phyloP scores from a whole-genome alignment of 2,329 filamentous ascomycete species.

The Fusarium mundagurra region DNA sequence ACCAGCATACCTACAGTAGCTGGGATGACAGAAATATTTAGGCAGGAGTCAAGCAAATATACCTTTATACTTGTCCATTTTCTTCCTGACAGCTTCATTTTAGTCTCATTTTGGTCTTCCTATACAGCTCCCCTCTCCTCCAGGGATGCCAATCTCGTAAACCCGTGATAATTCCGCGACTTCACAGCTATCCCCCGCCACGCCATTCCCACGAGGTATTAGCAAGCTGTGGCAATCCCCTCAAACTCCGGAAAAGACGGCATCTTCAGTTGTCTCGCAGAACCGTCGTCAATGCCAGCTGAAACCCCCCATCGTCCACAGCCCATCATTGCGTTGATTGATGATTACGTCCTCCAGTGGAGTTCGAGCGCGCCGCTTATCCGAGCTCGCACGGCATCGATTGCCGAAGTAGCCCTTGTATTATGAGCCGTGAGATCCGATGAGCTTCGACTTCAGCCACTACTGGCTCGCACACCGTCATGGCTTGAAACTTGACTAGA shows the following conservation, averaged over 20 bases:
- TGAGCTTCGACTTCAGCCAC: not conserved
- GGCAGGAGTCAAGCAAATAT: not conserved
- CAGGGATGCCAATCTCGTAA: not conserved
- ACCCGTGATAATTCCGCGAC: not conserved
- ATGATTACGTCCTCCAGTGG: constrained; percentile 5
- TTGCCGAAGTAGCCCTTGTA: constrained; percentile 15
- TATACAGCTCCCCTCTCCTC: not conserved
- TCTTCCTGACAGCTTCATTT: not conserved
- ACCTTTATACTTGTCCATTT: rapidly evolving
- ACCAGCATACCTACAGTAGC: not conserved
- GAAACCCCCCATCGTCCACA: not conserved
- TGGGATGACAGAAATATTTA: not conserved
- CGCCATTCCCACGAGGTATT: not conserved
- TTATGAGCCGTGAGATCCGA: constrained; percentile 37
- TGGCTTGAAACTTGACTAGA: not conserved
- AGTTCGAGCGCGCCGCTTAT: constrained; percentile 28
- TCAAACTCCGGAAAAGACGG: constrained; percentile 1
- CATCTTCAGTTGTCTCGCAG: not conserved
- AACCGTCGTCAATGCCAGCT: not conserved
- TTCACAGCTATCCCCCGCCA: not conserved
- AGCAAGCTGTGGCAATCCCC: not conserved
- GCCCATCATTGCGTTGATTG: not conserved
- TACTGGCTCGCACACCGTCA: not conserved
- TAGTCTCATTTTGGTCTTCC: not conserved
- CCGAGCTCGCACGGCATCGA: constrained; percentile 25